Base-by-base conservation (phyloP, 2,329 filamentous ascomycete species). In the Lasiodiplodia sp. region DNA sequence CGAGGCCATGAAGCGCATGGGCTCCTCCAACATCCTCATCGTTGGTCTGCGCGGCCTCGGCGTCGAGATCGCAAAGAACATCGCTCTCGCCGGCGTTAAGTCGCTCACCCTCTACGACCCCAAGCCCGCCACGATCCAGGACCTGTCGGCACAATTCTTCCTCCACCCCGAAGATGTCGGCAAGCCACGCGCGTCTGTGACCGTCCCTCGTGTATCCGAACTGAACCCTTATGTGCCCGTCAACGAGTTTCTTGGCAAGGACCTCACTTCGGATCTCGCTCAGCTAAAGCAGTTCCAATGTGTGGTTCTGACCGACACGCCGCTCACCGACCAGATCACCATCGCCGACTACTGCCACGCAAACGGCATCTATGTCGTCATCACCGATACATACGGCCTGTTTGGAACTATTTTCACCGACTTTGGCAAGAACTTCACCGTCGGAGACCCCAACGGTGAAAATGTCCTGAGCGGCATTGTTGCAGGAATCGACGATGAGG, bases 61-160 rank as follows among this genome's bases (percentile, higher is more conserved):
- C 84, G 95, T 97, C 68, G 96, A 99, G 83, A 96, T 99, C 75
- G 95, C 96, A 77, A 99, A 99, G 87, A 99, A 99, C 77, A 93
- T 99, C 77, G 96, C 96, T 70, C 90, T 99, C 74, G 96, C 96
- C 75, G 96, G 96, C 79, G 96, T 99, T 83, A 99, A 99, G 87
- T 97, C 94, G 77, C 84, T 99, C 73, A 96, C 95, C 1, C 87
- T 99, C 67, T 93, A 94, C 84, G 96, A 99, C 79, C 95, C 96
- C 57, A 89, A 90, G 58, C 93, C 93, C 52, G 91, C 92, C 66
- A 87, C 90, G 73, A 91, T 97, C 74, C 87, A 93, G 74, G 96
- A 99, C 78, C 89, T 99, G 40, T 98, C 96, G 51, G 92, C 96
- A 53, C 96, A 99, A 81, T 99, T 99, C 87, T 99, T 99, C 87